These are phyloP conservation scores for Tulasnella sp. DNA, from an alignment of 768 basidiomycete species.

Conservation along the genomic window DNA sequence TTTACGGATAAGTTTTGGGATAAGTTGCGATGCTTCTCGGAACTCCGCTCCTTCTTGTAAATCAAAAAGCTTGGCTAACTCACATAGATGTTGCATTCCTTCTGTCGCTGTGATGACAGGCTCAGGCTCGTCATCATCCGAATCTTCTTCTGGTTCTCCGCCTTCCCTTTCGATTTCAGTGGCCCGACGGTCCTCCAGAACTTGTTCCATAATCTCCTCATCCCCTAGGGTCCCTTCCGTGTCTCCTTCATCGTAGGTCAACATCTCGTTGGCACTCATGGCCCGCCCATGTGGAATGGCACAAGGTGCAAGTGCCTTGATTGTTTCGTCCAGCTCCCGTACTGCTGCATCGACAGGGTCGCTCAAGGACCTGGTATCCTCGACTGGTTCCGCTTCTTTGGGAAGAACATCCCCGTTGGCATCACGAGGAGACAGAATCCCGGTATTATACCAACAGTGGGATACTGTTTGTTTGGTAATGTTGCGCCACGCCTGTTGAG, in stretches of 20 bases:
- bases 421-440: not conserved
- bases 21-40: not conserved
- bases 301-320: too few relatives aligned
- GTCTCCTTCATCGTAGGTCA: not conserved
- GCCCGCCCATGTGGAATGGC: too few relatives aligned
- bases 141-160: not conserved
- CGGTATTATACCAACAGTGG: conserved; percentile 41
- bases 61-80: not conserved
- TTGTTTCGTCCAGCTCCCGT: too few relatives aligned
- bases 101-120: not conserved
- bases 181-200: not conserved
- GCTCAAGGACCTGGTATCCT: too few relatives aligned
- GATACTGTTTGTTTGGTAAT: conserved; percentile 38
- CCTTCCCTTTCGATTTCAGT: not conserved
- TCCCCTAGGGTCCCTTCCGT: not conserved
- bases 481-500: conserved; percentile 37
- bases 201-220: not conserved
- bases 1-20: not conserved
- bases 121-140: not conserved
- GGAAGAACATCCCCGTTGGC: not conserved
- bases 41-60: not conserved
- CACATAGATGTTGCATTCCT: not conserved
- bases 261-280: not conserved
- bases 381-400: not conserved
- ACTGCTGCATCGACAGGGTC: too few relatives aligned